A percentile compares a stretch with the other conserved stretches of the same genome.
phyloP scores from a whole-genome alignment of 2,329 filamentous ascomycete species.

The Simplicillium sp. region DNA sequence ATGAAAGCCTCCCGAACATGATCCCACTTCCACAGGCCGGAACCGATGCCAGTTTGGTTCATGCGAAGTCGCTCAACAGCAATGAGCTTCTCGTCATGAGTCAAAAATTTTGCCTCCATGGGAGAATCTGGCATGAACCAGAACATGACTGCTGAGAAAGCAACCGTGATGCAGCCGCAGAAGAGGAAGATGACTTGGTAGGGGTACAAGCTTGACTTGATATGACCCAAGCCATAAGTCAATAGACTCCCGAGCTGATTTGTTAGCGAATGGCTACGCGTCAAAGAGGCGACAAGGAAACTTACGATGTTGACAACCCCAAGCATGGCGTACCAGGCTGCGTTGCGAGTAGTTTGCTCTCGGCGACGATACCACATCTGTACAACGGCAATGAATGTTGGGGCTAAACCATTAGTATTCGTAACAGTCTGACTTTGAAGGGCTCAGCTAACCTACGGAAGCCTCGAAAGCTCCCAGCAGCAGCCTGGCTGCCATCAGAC shows the following conservation, averaged over 20 bases:
- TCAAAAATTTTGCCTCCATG: slow-evolving; percentile 45
- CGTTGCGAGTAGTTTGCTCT: slow-evolving; percentile 21
- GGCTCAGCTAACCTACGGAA: slow-evolving; percentile 20
- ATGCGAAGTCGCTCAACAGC: slow-evolving; percentile 45
- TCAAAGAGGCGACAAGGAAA: background rate
- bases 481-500: slow-evolving; percentile 33
- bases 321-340: slow-evolving; percentile 21
- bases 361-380: slow-evolving; percentile 25
- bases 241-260: slow-evolving; percentile 17
- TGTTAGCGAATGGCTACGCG: background rate
- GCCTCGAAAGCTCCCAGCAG: slow-evolving; percentile 37
- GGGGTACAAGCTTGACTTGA: slow-evolving; percentile 15
- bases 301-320: slow-evolving; percentile 20
- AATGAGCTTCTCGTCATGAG: slow-evolving; percentile 42
- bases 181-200: slow-evolving; percentile 31
- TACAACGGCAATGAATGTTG: slow-evolving; percentile 19
- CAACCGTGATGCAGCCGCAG: slow-evolving; percentile 30
- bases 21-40: slow-evolving; percentile 23
- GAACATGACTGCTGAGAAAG: slow-evolving; percentile 36
- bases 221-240: slow-evolving; percentile 20
- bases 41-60: slow-evolving; percentile 31
- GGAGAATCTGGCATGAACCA: slow-evolving; percentile 53
- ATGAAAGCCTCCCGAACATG: slow-evolving; percentile 23
- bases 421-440: background rate
- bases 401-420: slow-evolving; percentile 9